Base-by-base conservation (phyloP, 2,329 filamentous ascomycete species). In the Trichophaea hybrida region DNA sequence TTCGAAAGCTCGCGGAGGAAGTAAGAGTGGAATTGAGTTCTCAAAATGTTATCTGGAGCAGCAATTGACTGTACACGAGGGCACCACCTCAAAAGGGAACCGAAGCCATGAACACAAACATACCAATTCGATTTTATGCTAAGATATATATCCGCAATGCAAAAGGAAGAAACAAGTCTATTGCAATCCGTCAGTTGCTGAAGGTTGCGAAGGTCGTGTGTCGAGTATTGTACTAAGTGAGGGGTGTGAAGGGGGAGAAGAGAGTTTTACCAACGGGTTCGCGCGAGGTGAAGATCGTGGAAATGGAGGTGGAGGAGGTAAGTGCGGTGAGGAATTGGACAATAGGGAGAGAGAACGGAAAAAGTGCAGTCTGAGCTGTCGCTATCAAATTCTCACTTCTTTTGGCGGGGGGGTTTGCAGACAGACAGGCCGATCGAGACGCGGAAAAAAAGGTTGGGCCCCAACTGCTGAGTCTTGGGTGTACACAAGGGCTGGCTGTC, bases 291-390 rank as follows among this genome's bases (percentile, higher is more conserved):
- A 24, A 24, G 24, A 24, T 24, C 3, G 24, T 24, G 38, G 35
- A 31, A 57, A 61, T 50, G 51, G 59, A 63, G 57, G 44, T 44
- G 33, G 57, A 61, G 59, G 57, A 62, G 40, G 44, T 52, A 2
- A 15, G 38, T 1, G 38, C 10, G 38, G 38, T 43, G 38, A 15
- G 38, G 38, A 43, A 15, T 43, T 10, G 38, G 38, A 12, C n/a
- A 15, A 17, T 56, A 58, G 44, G 53, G 49, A 62, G 59, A 1
- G 46, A 50, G 38, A 15, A 43, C 24, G 24, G 24, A 24, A 3
- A 3, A 24, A 24, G 24, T 24, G 24, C 24, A 24, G 24, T 24
- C 24, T 24, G 24, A 24, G 24, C 24, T 24, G 24, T 24, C 24
- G 24, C 24, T 24, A 1, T 24, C 24, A 24, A 24, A 24, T 24